Evolutionary conservation across 768 basidiomycete genomes (phyloP).

Genomic region (Ramaria rubella): DNA sequence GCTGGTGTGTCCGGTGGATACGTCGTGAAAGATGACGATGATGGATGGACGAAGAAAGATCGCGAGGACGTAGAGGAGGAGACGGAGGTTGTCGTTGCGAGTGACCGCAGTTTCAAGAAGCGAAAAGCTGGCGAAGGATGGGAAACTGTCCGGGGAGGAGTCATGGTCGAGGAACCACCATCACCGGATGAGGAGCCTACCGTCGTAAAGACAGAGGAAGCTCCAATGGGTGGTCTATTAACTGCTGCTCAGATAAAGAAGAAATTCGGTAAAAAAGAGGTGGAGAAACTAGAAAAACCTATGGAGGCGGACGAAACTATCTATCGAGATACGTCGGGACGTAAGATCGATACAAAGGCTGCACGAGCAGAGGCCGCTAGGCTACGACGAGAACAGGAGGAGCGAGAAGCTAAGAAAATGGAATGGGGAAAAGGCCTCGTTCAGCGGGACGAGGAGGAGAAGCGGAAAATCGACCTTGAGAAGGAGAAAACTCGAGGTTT

Average conservation of each 20-base stretch:
- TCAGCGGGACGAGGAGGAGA: conserved; percentile 77
- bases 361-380: conserved; percentile 79
- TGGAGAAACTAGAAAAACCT: conserved; percentile 36
- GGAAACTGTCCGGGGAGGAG: conserved; percentile 58
- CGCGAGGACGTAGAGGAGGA: conserved; percentile 50
- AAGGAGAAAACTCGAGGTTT: conserved; percentile 60
- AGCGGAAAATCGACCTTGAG: conserved; percentile 56
- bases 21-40: conserved; percentile 57
- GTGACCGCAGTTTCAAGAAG: conserved; percentile 74
- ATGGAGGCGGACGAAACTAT: conserved; percentile 80
- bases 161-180: conserved; percentile 36
- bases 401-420: conserved; percentile 87
- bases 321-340: conserved; percentile 85
- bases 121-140: conserved; percentile 63
- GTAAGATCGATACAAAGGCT: conserved; percentile 83
- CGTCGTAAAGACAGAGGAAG: conserved; percentile 34
- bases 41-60: conserved; percentile 27
- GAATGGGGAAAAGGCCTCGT: conserved; percentile 97
- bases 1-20: conserved; percentile 18
- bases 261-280: conserved; percentile 35
- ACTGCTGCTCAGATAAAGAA: conserved; percentile 70
- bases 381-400: conserved; percentile 72
- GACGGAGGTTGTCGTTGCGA: conserved; percentile 60
- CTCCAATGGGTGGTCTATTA: conserved; percentile 69
- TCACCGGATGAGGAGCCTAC: conserved; percentile 65